These are phyloP conservation scores for Agaricus blazei DNA, from an alignment of 768 basidiomycete species.

Conservation along the genomic window DNA sequence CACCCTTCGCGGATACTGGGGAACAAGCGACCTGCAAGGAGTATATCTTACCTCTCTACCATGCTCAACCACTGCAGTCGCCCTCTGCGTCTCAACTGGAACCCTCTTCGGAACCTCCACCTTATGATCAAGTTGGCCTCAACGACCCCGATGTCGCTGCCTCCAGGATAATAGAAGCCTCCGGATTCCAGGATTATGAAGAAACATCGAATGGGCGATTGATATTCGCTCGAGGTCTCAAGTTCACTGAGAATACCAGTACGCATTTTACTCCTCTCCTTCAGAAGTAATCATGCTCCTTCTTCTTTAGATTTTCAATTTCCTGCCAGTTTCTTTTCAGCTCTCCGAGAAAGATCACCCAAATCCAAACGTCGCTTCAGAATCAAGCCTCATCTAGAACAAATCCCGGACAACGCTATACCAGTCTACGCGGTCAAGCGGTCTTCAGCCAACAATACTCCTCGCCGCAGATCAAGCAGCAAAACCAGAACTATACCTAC, in stretches of 20 bases:
- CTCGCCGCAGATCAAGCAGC: not conserved
- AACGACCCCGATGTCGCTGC: not conserved
- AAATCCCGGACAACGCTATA: not conserved
- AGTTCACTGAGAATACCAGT: constrained; percentile 2
- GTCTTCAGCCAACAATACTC: not conserved
- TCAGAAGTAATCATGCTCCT: not conserved
- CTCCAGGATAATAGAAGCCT: not conserved
- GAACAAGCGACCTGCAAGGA: not conserved
- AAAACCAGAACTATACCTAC: not conserved
- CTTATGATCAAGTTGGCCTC: not conserved
- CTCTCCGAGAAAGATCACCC: not conserved
- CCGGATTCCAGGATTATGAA: not conserved
- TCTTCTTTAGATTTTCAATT: not conserved
- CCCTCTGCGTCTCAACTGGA: not conserved
- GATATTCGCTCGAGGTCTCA: constrained; percentile 1
- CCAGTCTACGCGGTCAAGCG: not conserved
- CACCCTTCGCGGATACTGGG: not conserved
- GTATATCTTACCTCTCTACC: not conserved
- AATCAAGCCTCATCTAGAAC: not conserved
- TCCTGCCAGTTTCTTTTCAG: not conserved
- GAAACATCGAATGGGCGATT: not conserved
- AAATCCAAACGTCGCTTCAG: not conserved
- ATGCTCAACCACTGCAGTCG: not conserved
- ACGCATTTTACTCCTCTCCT: not conserved
- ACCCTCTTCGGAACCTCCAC: not conserved